Base-by-base conservation (phyloP, 2,329 filamentous ascomycete genomes). In the Diaporthe longicolla region DNA sequence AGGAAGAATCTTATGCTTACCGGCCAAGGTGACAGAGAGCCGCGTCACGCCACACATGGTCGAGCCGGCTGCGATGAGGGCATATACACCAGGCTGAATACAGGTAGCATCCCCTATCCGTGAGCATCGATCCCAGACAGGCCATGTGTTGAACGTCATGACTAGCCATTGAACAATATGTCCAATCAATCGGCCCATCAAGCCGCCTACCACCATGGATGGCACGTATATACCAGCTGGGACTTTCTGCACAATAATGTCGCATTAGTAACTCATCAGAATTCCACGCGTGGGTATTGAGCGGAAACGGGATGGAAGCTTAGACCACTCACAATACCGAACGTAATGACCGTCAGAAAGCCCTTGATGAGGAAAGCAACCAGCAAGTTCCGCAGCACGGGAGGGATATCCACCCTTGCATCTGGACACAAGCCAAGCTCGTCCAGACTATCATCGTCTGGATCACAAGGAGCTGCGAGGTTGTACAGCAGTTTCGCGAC, bases 41-140 rank as follows among this genome's bases (percentile, higher is more conserved):
- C 97, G 90, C 1, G 97, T 99, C 3, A 98, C 97, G 66, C 97
- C 97, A 78, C 96, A 98, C 97, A 99, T 98, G 43, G 96, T 98
- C 1, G 97, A 95, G 21, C 97, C 97, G 57, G 97, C 97, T 21
- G 95, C 96, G 73, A 98, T 95, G 74, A 99, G 89, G 1, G 95
- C 97, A 81, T 99, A 99, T 0, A 98, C 95, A n/a, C 97, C 97
- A 0, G 97, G 97, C 63, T 97, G 95, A 63, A 99, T 94, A 81
- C 97, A 98, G 2, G 93, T 93, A 74, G 94, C 93, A 43, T 94
- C 91, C 52, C 91, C 90, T 70, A 89, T 87, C 9, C 90, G 88
- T 4, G 92, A 90, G 80, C 97, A 98, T 17, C 88, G 87, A 26
- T 91, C 90, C 85, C 96, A 98, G 9, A 98, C 83, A 19, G 90